These are phyloP conservation scores for Rhododendron henanense DNA, from an alignment of 148 eudicot species.

Conservation along the genomic window DNA sequence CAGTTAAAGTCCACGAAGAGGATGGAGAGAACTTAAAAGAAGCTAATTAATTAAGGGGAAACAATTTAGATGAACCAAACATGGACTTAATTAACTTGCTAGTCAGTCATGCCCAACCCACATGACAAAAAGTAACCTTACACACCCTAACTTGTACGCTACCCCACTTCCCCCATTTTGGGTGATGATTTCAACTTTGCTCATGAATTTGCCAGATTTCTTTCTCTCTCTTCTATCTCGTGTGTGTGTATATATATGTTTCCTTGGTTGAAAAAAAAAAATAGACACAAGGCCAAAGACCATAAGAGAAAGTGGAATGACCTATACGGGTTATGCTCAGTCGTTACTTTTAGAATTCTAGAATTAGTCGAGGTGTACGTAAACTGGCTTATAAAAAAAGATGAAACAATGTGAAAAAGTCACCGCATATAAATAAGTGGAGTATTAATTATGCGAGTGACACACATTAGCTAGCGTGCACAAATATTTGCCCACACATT, in stretches of 20 bases:
- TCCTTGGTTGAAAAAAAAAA: background rate
- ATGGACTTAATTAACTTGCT: background rate
- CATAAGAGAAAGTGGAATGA: no score
- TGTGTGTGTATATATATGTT: no score
- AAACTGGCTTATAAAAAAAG: no score
- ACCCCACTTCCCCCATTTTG: background rate
- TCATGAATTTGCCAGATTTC: background rate
- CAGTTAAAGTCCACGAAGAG: background rate
- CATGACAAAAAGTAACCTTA: background rate
- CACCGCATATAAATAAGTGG: no score
- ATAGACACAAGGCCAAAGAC: no score
- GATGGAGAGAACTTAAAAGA: slow-evolving; percentile 10
- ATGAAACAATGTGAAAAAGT: no score
- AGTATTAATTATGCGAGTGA: no score
- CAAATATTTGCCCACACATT: no score
- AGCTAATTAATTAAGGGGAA: background rate
- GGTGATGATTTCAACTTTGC: background rate
- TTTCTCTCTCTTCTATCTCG: background rate
- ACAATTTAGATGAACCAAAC: slow-evolving; percentile 25
- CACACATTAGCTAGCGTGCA: no score
- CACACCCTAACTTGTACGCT: background rate
- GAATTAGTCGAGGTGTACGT: no score
- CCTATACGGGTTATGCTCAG: no score
- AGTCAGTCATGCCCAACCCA: slow-evolving; percentile 17
- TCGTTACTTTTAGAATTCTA: no score